phyloP scores from a whole-genome alignment of 1,284 basidiomycete genomes.

The Austroboletus novae-zelandiae region DNA sequence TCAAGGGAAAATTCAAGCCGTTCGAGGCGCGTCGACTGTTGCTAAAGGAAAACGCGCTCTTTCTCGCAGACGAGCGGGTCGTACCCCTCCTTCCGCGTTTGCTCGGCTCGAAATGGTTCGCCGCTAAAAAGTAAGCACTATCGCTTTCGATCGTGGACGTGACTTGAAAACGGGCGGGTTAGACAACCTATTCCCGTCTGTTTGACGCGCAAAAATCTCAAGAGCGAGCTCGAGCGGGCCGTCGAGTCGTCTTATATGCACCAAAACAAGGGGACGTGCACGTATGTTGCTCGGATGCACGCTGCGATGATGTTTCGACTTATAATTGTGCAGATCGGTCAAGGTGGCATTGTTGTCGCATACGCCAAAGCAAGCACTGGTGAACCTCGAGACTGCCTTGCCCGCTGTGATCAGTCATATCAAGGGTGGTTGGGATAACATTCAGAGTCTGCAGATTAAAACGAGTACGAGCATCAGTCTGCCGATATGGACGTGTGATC shows the following conservation, averaged over 20 bases:
- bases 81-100: conserved; percentile 85
- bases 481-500: conserved; percentile 83
- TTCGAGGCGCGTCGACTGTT: conserved; percentile 87
- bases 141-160: conserved; percentile 2
- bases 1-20: conserved; percentile 91
- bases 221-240: conserved; percentile 86
- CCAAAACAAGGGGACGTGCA: conserved; percentile 89
- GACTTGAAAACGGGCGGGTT: conserved; percentile 1
- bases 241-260: conserved; percentile 93
- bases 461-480: conserved; percentile 83
- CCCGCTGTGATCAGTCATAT: conserved; percentile 75
- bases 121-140: conserved; percentile 82
- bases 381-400: conserved; percentile 78
- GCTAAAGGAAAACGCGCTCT: conserved; percentile 87
- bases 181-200: conserved; percentile 94
- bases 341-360: conserved; percentile 83
- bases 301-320: not conserved
- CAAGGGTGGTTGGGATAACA: conserved; percentile 86
- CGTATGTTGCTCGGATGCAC: conserved; percentile 49
- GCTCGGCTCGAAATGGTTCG: conserved; percentile 89
- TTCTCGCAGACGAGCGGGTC: conserved; percentile 91
- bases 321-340: conserved; percentile 59
- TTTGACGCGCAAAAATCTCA: conserved; percentile 82
- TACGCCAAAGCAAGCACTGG: conserved; percentile 68
- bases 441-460: conserved; percentile 91